Percentiles rank a stretch among this genome's conserved stretches.
phyloP scores from a whole-genome alignment of 176 grass and related monocot genomes.

The Triticum dicoccoides region DNA sequence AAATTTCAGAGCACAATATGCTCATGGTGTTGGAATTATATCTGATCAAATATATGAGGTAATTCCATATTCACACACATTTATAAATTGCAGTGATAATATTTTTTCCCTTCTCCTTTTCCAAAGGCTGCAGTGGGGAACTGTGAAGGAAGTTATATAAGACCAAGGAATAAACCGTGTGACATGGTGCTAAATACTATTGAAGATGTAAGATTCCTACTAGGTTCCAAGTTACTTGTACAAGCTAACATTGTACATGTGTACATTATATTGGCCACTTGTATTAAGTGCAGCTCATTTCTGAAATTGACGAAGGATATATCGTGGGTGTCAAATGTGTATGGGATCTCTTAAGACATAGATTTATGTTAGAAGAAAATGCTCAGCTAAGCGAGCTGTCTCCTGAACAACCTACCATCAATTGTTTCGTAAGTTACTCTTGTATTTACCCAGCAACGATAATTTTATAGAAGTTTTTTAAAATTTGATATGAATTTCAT shows the following conservation, averaged over 20 bases:
- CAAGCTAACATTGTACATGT: background rate
- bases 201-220: slow-evolving; percentile 9
- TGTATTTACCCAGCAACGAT: no score
- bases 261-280: background rate
- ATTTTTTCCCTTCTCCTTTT: background rate
- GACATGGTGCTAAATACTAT: background rate
- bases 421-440: slow-evolving; percentile 38
- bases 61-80: background rate
- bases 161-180: slow-evolving; percentile 6
- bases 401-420: background rate
- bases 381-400: background rate
- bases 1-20: slow-evolving; percentile 17
- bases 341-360: background rate
- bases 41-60: slow-evolving; percentile 55
- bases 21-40: slow-evolving; percentile 56
- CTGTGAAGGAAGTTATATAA: slow-evolving; percentile 33
- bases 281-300: background rate
- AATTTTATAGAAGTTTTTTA: background rate
- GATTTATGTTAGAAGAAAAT: background rate
- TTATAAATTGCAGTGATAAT: background rate
- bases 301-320: background rate
- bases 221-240: background rate
- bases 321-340: slow-evolving; percentile 32
- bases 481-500: no score
- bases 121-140: slow-evolving; percentile 8